phyloP scores from a whole-genome alignment of 306 rosid genomes.

The Vicia faba region DNA sequence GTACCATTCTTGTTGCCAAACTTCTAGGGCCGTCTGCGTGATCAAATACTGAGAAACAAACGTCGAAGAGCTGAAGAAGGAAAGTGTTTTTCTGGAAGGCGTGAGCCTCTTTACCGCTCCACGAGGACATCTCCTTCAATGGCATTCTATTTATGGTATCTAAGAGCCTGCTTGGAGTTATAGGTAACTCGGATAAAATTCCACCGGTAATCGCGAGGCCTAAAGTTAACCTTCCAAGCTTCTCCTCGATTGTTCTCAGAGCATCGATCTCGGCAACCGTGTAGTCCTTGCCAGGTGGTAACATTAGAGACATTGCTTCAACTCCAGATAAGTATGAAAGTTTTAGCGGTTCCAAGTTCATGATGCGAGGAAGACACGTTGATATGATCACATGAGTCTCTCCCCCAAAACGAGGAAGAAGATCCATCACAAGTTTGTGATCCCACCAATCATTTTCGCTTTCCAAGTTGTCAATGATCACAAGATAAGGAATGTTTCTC shows the following conservation, averaged over 20 bases:
- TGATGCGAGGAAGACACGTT: constrained; percentile 70
- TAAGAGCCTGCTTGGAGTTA: constrained; percentile 80
- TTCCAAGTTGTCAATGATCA: constrained; percentile 84
- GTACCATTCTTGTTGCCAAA: constrained; percentile 85
- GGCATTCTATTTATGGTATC: constrained; percentile 90
- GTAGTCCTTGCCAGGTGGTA: constrained; percentile 68
- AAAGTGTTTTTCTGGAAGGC: constrained; percentile 62
- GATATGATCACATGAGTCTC: constrained; percentile 84
- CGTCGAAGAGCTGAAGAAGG: constrained; percentile 82
- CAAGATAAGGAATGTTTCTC: constrained; percentile 81
- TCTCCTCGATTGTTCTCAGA: constrained; percentile 77
- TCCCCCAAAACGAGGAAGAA: constrained; percentile 92
- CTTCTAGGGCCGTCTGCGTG: constrained; percentile 85
- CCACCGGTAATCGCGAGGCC: constrained; percentile 82
- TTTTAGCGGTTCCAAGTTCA: constrained; percentile 85
- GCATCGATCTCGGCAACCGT: constrained; percentile 75
- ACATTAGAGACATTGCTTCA: constrained; percentile 86
- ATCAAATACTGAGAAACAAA: constrained; percentile 88
- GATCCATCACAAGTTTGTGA: constrained; percentile 88
- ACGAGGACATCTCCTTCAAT: constrained; percentile 62
- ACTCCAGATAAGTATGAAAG: constrained; percentile 81
- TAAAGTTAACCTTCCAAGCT: constrained; percentile 69
- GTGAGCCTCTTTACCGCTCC: constrained; percentile 68
- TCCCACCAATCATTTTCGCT: constrained; percentile 98
- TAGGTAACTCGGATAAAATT: constrained; percentile 81